Percentiles rank a stretch among this genome's conserved stretches.
phyloP scores from a whole-genome alignment of 1,284 basidiomycete genomes.

The Jaminaea rosea region DNA sequence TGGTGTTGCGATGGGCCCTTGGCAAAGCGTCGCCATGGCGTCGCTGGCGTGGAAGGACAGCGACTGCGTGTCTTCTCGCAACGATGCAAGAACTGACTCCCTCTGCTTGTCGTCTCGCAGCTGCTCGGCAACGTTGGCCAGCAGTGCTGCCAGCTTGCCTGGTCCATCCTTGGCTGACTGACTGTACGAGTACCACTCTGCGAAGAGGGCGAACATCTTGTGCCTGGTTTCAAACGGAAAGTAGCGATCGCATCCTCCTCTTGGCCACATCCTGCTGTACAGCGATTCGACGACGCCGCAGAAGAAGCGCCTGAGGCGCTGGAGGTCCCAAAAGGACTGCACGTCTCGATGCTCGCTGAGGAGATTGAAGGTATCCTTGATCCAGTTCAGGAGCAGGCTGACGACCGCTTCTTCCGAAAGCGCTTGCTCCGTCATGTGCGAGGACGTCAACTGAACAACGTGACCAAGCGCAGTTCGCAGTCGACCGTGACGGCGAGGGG shows the following conservation, averaged over 20 bases:
- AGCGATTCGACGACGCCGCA: slow-evolving; percentile 78
- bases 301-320: slow-evolving; percentile 76
- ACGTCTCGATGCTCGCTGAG: slow-evolving; percentile 64
- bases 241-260: slow-evolving; percentile 66
- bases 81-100: slow-evolving; percentile 45
- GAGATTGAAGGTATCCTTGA: slow-evolving; percentile 70
- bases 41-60: slow-evolving; percentile 63
- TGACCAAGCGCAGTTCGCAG: slow-evolving; percentile 81
- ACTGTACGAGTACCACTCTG: slow-evolving; percentile 87
- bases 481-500: slow-evolving; percentile 61
- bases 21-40: slow-evolving; percentile 63
- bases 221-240: slow-evolving; percentile 68
- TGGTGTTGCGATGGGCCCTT: slow-evolving; percentile 55
- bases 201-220: slow-evolving; percentile 72
- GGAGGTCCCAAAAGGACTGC: slow-evolving; percentile 68
- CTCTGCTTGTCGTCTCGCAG: slow-evolving; percentile 49
- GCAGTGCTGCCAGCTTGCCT: slow-evolving; percentile 65
- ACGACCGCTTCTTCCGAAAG: slow-evolving; percentile 61
- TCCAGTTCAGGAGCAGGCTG: slow-evolving; percentile 72
- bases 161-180: slow-evolving; percentile 65
- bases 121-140: slow-evolving; percentile 58
- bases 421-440: slow-evolving; percentile 60
- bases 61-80: slow-evolving; percentile 54
- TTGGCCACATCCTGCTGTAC: slow-evolving; percentile 61
- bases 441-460: slow-evolving; percentile 77